Evolutionary conservation across 768 basidiomycete genomes (phyloP), one percentile per base, ranked within the genome.

Genomic region (Sarcomyxa edulis): DNA sequence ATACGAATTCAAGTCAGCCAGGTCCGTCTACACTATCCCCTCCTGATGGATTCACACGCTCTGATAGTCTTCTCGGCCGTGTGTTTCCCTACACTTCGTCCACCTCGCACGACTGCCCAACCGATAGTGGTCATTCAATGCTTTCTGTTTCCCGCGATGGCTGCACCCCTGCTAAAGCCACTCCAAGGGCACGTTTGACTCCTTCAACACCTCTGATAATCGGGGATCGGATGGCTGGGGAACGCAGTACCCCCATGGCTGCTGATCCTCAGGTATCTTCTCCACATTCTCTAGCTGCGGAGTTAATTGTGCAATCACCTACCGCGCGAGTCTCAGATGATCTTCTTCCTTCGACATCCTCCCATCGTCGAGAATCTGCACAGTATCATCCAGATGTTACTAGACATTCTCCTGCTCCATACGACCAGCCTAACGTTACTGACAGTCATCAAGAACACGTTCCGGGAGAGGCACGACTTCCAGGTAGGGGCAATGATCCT

Each of bases 61-160:
- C 49, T 5, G 58, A 59, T 42, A 59, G 53, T 31, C 40, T 56
- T n/a, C 47, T 59, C 11, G 48, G 38, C 16, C 54, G 55, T 9
- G 38, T 59, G 5, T 59, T 57, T 37, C 47, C 54, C 22, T 26
- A 37, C 5, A 23, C 28, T 23, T 39, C 38, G 22, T 22, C 38
- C 18, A 18, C 16, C 14, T 28, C 15, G 18, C 30, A 39, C 19
- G 28, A 12, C 22, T 10, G 11, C 23, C 23, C 23, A 4, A 22
- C 10, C 9, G 35, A 28, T 28, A 28, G 24, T 9, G 32, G 32
- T 15, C 18, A 14, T 6, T 11, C 18, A 6, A 9, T 6, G 6
- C 28, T 26, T 19, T n/a, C 18, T 19, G 37, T 14, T 36, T 28
- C 34, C 34, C 16, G 10, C 36, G 3, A n/a, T 37, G 23, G 18